Conservation (phyloP, 257 asterid species). For the Solanum etuberosum region DNA sequence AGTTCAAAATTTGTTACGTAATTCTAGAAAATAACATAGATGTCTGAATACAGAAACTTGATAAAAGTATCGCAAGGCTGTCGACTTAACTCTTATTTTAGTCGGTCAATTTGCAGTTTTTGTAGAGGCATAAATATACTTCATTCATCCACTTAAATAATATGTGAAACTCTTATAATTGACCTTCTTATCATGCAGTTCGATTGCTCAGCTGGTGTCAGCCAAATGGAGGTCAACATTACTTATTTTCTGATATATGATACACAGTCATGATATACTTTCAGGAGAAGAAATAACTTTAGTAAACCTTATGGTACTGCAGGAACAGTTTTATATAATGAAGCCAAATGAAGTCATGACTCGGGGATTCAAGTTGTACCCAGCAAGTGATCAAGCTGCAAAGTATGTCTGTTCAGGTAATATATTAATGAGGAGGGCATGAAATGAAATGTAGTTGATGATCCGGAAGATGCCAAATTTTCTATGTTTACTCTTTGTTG, state of each 20-base stretch:
- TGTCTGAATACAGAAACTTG: neutral
- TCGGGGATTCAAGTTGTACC: slow-evolving; percentile 79
- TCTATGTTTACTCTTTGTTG: slow-evolving; percentile 10
- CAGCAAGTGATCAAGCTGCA: slow-evolving; percentile 90
- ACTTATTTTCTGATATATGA: neutral
- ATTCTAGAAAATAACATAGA: neutral
- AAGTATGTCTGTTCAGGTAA: slow-evolving; percentile 77
- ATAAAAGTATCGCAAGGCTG: neutral
- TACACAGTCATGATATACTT: neutral
- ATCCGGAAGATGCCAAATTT: neutral
- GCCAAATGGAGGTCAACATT: slow-evolving; percentile 80
- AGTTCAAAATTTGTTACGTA: neutral
- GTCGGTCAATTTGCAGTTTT: neutral
- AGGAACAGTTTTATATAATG: slow-evolving; percentile 94
- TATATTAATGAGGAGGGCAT: neutral
- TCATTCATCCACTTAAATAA: neutral
- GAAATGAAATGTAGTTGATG: neutral
- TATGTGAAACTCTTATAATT: neutral
- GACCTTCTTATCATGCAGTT: slow-evolving; percentile 44
- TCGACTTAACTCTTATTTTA: neutral
- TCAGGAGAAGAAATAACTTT: neutral
- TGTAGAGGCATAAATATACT: neutral
- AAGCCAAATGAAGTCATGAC: slow-evolving; percentile 67
- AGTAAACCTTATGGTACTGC: slow-evolving; percentile 5
- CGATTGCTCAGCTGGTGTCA: slow-evolving; percentile 83